phyloP scores from a whole-genome alignment of 495 filamentous ascomycete genomes.

The Penicillium nucicola region DNA sequence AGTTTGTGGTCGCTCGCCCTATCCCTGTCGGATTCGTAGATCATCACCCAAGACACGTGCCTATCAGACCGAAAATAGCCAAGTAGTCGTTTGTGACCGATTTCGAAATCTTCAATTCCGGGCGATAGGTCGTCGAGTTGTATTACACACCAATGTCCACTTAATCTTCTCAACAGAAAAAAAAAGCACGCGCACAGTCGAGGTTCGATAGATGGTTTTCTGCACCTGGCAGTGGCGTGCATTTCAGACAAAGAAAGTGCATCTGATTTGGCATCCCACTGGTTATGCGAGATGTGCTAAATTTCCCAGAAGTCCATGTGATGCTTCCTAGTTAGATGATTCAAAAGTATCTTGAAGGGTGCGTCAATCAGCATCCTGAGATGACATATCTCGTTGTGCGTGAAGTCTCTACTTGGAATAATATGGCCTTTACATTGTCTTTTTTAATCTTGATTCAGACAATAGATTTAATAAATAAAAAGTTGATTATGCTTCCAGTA shows the following conservation, averaged over 20 bases:
- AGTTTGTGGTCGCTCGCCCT: slow-evolving; percentile 37
- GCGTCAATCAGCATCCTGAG: background rate
- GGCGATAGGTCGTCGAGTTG: slow-evolving; percentile 13
- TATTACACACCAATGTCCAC: slow-evolving; percentile 15
- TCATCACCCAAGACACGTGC: slow-evolving; percentile 36
- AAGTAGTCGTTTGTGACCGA: slow-evolving; percentile 9
- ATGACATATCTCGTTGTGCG: slow-evolving; percentile 48
- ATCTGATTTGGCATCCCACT: slow-evolving; percentile 29
- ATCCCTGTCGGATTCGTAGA: slow-evolving; percentile 17
- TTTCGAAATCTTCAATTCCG: slow-evolving; percentile 15
- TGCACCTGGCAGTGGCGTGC: slow-evolving; percentile 33
- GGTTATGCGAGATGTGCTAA: slow-evolving; percentile 28
- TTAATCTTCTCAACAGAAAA: slow-evolving; percentile 6
- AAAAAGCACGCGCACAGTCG: slow-evolving; percentile 7
- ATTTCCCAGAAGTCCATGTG: slow-evolving; percentile 44
- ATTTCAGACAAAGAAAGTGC: slow-evolving; percentile 23
- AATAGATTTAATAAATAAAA: too few relatives aligned
- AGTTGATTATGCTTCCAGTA: too few relatives aligned
- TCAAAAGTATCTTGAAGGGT: slow-evolving; percentile 49
- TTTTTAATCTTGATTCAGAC: slow-evolving; percentile 33
- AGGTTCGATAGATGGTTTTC: slow-evolving; percentile 29
- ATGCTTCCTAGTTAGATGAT: slow-evolving; percentile 62
- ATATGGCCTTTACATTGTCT: slow-evolving; percentile 60
- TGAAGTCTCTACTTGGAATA: slow-evolving; percentile 59
- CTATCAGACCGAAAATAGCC: slow-evolving; percentile 10